These are phyloP conservation scores for Verbena officinalis DNA, from an alignment of 257 asterid species.

Conservation along the genomic window DNA sequence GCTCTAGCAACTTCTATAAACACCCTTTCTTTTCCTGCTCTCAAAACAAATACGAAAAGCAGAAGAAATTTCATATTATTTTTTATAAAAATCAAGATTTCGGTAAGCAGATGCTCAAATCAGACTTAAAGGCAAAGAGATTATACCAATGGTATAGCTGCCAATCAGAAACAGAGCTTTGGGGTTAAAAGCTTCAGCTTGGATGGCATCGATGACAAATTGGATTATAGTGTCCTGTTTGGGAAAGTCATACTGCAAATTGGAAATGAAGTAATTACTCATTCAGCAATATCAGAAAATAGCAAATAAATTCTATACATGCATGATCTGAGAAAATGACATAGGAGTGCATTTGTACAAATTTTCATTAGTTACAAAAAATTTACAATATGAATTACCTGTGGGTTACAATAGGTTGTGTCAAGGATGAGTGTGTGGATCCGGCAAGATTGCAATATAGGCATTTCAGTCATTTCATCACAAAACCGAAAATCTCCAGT, in stretches of 20 bases:
- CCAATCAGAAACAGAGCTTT: conserved; percentile 89
- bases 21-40: conserved; percentile 85
- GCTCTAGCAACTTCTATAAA: conserved; percentile 85
- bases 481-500: conserved; percentile 92
- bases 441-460: conserved; percentile 51
- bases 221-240: conserved; percentile 90
- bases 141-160: conserved; percentile 91
- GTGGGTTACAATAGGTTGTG: conserved; percentile 90
- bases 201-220: conserved; percentile 92
- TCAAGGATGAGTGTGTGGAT: conserved; percentile 89
- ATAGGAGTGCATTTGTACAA: not conserved
- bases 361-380: no score
- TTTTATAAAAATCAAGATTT: not conserved
- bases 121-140: conserved; percentile 14
- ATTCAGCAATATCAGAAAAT: not conserved
- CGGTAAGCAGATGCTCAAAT: not conserved
- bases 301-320: not conserved
- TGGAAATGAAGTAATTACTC: conserved; percentile 20
- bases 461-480: conserved; percentile 64
- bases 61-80: no score
- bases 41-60: conserved; percentile 12
- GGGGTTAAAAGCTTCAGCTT: conserved; percentile 93
- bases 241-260: conserved; percentile 92
- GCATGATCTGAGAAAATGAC: not conserved
- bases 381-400: conserved; percentile 65